These are phyloP conservation scores for Beta macrorhiza DNA, from an alignment of 179 eudicot species.

Conservation along the genomic window DNA sequence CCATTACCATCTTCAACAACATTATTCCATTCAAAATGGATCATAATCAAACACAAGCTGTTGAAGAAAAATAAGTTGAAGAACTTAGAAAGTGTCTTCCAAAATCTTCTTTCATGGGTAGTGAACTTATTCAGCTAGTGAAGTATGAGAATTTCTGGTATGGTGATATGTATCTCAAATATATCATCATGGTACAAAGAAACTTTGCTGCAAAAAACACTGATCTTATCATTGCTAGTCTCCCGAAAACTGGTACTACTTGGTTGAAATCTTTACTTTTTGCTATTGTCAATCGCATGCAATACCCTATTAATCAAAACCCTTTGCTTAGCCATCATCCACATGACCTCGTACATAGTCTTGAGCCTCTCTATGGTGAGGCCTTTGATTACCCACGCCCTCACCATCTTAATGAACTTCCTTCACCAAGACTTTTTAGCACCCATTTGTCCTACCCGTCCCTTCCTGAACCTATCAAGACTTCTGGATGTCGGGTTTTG, in stretches of 20 bases:
- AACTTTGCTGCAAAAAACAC: conserved; percentile 15
- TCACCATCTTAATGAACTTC: conserved; percentile 2
- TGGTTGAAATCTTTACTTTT: conserved; percentile 26
- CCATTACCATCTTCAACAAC: neutral
- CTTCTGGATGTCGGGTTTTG: conserved; percentile 13
- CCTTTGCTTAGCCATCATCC: conserved; percentile 21
- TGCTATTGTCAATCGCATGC: conserved; percentile 13
- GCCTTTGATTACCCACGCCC: conserved; percentile 18
- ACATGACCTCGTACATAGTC: conserved; percentile 15
- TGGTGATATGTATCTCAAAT: neutral
- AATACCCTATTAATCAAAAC: neutral
- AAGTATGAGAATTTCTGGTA: neutral
- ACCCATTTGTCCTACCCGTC: conserved; percentile 20
- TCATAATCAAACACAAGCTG: neutral
- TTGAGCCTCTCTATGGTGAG: conserved; percentile 14
- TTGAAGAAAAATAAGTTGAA: neutral
- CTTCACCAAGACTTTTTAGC: conserved; percentile 15
- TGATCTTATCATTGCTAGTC: conserved; percentile 23
- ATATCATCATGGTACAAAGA: conserved; percentile 16
- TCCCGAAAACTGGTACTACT: conserved; percentile 24
- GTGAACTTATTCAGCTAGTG: neutral
- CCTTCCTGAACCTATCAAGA: conserved; percentile 17
- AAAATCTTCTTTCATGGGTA: neutral
- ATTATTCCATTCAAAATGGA: neutral
- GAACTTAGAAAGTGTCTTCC: neutral